Percentiles rank a stretch among this genome's conserved stretches.
Evolutionary conservation across 2,329 filamentous ascomycete genomes (phyloP).

Genomic region (Ophiostoma piceae): DNA sequence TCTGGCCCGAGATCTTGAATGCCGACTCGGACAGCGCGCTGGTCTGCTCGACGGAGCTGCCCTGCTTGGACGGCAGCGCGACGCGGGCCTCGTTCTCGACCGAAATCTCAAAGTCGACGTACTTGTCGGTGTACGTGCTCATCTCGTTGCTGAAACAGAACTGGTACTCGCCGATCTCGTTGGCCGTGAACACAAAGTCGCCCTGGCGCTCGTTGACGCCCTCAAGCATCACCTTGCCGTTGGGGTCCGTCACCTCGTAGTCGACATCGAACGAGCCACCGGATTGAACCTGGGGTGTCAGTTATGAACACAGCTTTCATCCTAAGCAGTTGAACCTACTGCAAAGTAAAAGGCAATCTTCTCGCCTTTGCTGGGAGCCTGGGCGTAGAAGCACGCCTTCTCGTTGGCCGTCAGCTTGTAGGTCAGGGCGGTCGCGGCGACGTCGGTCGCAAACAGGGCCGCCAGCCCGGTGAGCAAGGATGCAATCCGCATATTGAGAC

Average conservation of each 20-base stretch:
- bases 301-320: not conserved
- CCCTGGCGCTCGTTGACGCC: slow-evolving; percentile 90
- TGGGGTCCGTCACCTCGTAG: slow-evolving; percentile 79
- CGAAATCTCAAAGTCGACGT: slow-evolving; percentile 95
- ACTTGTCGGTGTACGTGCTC: slow-evolving; percentile 95
- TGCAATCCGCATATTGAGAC: slow-evolving; percentile 58
- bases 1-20: slow-evolving; percentile 85
- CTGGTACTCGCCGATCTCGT: slow-evolving; percentile 78
- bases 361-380: slow-evolving; percentile 68
- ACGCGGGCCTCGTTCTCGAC: slow-evolving; percentile 87
- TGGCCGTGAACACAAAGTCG: slow-evolving; percentile 95
- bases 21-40: slow-evolving; percentile 86
- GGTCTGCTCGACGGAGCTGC: slow-evolving; percentile 83
- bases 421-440: slow-evolving; percentile 83
- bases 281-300: slow-evolving; percentile 72
- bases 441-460: slow-evolving; percentile 64
- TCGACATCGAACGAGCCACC: slow-evolving; percentile 97
- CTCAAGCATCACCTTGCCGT: slow-evolving; percentile 72
- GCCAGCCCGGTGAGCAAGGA: slow-evolving; percentile 61
- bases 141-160: slow-evolving; percentile 99
- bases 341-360: slow-evolving; percentile 99
- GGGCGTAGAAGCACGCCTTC: slow-evolving; percentile 90
- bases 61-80: slow-evolving; percentile 80
- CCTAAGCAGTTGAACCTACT: slow-evolving; percentile 47
- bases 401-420: slow-evolving; percentile 89